Evolutionary conservation across 176 grass and related monocot species (phyloP).

Genomic region (Zea luxurians): DNA sequence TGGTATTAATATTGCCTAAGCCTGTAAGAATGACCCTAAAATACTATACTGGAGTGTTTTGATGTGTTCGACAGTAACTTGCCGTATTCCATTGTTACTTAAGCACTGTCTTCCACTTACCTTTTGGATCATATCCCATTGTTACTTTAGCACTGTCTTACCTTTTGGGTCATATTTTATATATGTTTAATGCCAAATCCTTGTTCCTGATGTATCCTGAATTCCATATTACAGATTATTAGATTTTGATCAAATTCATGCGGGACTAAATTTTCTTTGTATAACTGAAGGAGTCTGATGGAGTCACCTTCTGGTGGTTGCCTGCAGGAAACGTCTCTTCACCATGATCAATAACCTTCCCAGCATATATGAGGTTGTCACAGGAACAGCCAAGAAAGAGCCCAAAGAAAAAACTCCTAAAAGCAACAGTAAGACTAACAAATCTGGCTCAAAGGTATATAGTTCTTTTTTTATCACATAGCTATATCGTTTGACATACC

Average conservation of each 20-base stretch:
- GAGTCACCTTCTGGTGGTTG: slow-evolving; percentile 15
- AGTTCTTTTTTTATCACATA: no score
- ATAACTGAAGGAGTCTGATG: background rate
- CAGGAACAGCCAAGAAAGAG: slow-evolving; percentile 52
- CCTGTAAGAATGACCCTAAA: background rate
- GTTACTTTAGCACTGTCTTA: background rate
- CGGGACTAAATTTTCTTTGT: background rate
- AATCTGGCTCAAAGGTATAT: slow-evolving; percentile 56
- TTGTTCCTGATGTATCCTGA: background rate
- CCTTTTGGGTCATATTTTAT: background rate
- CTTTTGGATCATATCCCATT: no score
- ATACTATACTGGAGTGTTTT: background rate
- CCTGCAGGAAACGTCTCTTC: slow-evolving; percentile 58
- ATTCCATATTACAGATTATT: background rate
- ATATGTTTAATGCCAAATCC: background rate
- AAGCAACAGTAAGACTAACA: slow-evolving; percentile 60
- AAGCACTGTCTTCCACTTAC: no score
- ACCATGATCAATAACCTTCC: slow-evolving; percentile 71
- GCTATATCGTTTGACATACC: background rate
- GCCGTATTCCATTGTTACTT: background rate
- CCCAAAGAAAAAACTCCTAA: slow-evolving; percentile 66
- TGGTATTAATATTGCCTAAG: no score
- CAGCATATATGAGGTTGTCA: slow-evolving; percentile 64
- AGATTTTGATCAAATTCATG: background rate
- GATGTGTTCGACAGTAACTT: background rate